Conservation (phyloP, 176 grass and related monocot genomes). For the Cenchrus fungigraminus region DNA sequence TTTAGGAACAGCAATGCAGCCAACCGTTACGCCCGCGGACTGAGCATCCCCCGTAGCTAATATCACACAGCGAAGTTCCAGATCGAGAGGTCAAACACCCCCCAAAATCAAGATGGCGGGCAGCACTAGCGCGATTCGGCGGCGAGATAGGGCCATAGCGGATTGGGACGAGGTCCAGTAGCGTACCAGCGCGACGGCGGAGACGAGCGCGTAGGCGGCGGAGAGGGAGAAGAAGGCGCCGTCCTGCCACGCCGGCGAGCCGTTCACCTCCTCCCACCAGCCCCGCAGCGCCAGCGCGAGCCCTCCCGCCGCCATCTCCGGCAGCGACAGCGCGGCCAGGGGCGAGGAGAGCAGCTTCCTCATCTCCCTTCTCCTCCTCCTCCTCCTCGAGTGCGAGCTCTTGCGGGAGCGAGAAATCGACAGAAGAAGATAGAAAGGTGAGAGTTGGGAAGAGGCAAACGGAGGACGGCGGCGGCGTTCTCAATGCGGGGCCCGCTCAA, state of each 20-base stretch:
- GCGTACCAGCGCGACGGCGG: slow-evolving; percentile 72
- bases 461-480: slow-evolving; percentile 27
- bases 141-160: not conserved
- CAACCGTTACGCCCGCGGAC: not conserved
- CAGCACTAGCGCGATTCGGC: not conserved
- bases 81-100: slow-evolving; percentile 22
- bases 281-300: slow-evolving; percentile 34
- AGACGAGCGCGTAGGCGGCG: slow-evolving; percentile 77
- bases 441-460: not conserved
- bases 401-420: not conserved
- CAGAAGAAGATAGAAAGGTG: not conserved
- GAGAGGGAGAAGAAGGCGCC: slow-evolving; percentile 76
- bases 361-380: slow-evolving; percentile 23
- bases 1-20: not conserved
- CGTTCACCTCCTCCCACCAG: slow-evolving; percentile 81
- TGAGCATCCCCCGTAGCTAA: not conserved
- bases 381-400: slow-evolving; percentile 3
- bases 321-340: slow-evolving; percentile 2
- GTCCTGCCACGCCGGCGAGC: slow-evolving; percentile 73
- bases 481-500: not conserved
- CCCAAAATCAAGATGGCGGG: not conserved
- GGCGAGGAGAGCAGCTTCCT: slow-evolving; percentile 29
- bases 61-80: slow-evolving; percentile 6
- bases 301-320: slow-evolving; percentile 6
- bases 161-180: not conserved